Percentiles rank a stretch among this genome's conserved stretches.
Conservation (phyloP, 768 basidiomycete genomes). For the Tulasnella sp. region DNA sequence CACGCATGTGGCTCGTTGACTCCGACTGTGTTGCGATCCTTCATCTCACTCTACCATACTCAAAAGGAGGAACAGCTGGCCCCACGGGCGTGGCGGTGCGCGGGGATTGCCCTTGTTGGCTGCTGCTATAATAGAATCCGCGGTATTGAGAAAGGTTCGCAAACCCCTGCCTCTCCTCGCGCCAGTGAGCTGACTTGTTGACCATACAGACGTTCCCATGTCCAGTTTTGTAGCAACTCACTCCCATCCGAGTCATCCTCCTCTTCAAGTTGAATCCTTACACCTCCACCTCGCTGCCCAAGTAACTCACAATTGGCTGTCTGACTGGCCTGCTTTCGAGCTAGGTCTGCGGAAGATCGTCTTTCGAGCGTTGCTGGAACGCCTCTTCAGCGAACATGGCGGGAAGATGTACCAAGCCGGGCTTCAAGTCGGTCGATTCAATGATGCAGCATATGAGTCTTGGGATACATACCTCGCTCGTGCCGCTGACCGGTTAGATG, state of each 20-base stretch:
- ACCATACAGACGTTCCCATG: slow-evolving; percentile 49
- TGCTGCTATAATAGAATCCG: slow-evolving; percentile 72
- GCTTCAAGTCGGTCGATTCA: slow-evolving; percentile 47
- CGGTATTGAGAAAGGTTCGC: slow-evolving; percentile 39
- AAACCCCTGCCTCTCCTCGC: not conserved
- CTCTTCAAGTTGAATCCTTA: slow-evolving; percentile 37
- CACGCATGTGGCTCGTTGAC: slow-evolving; percentile 25
- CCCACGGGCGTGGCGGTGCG: slow-evolving; percentile 20
- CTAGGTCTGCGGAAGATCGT: slow-evolving; percentile 59
- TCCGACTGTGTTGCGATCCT: slow-evolving; percentile 20
- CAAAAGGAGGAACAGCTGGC: not conserved
- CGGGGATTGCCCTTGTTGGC: slow-evolving; percentile 55
- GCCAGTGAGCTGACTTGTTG: not conserved
- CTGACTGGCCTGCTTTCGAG: slow-evolving; percentile 33
- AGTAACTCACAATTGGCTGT: slow-evolving; percentile 55
- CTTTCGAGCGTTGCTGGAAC: slow-evolving; percentile 55
- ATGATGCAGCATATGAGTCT: slow-evolving; percentile 41
- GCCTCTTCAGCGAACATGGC: not conserved
- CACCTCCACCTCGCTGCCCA: slow-evolving; percentile 68
- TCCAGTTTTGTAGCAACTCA: slow-evolving; percentile 35
- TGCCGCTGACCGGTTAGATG: slow-evolving; percentile 23
- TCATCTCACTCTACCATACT: slow-evolving; percentile 15
- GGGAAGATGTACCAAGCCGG: slow-evolving; percentile 29
- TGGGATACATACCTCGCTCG: slow-evolving; percentile 45
- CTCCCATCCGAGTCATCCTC: slow-evolving; percentile 21